A percentile compares a stretch with the other conserved stretches of the same genome.
Conservation (phyloP, 208 protist genomes). For the Angomonas desouzai region DNA sequence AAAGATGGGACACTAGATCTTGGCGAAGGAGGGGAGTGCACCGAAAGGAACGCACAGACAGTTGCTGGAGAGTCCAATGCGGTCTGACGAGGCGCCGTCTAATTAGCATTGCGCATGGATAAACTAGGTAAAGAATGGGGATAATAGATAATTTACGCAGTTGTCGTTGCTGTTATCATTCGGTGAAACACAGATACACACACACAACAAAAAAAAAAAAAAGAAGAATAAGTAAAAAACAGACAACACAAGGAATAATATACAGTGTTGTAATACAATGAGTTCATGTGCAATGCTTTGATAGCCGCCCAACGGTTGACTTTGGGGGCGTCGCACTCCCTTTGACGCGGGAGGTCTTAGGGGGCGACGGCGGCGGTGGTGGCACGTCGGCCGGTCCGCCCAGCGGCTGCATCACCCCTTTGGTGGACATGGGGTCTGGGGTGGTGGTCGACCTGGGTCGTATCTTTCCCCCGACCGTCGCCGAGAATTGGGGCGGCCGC, state of each 20-base stretch:
- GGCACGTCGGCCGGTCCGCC: neutral
- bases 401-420: neutral
- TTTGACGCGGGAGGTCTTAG: neutral
- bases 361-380: neutral
- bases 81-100: neutral
- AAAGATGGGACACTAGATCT: too few relatives aligned
- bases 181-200: too few relatives aligned
- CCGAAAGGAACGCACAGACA: too few relatives aligned
- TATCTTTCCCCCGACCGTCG: neutral
- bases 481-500: neutral
- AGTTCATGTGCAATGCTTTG: neutral
- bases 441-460: neutral
- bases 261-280: neutral
- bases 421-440: neutral
- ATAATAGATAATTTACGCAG: too few relatives aligned
- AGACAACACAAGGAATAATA: too few relatives aligned
- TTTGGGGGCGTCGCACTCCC: neutral
- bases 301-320: neutral
- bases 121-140: too few relatives aligned
- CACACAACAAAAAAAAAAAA: constrained; percentile 4
- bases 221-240: neutral
- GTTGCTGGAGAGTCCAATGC: too few relatives aligned
- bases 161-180: too few relatives aligned
- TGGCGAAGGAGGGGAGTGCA: neutral
- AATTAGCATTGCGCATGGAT: too few relatives aligned